Conservation (phyloP, 1,139 yeast species). For the Groenewaldozyma auringiensis region DNA sequence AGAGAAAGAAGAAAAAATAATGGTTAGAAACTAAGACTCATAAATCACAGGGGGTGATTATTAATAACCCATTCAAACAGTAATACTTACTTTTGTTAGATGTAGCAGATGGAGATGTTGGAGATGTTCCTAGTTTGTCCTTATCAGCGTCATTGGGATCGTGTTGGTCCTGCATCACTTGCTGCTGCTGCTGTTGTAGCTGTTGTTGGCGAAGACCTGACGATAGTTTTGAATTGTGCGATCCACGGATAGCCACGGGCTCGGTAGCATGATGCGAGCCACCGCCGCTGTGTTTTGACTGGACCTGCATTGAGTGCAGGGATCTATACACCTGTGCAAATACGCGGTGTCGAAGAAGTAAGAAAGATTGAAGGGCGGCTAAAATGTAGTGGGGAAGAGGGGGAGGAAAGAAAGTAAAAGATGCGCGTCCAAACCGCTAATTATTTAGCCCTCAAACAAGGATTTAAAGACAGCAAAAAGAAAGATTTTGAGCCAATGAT, state of each 20-base stretch:
- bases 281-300: not conserved
- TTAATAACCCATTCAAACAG: no score
- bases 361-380: no score
- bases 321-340: no score
- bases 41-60: no score
- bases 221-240: constrained; percentile 10
- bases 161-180: not conserved
- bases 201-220: constrained; percentile 10
- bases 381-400: no score
- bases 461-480: no score
- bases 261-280: not conserved
- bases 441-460: no score
- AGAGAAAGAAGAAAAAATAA: not conserved
- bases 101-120: not conserved
- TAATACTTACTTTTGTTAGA: constrained; percentile 5
- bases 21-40: not conserved
- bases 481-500: no score
- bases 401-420: no score
- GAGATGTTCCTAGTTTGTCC: constrained; percentile 4
- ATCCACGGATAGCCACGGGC: not conserved
- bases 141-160: not conserved
- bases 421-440: no score
- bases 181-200: constrained; percentile 1
- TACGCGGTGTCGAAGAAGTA: no score
- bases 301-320: not conserved